Evolutionary conservation across 2,329 filamentous ascomycete genomes (phyloP).

Genomic region (Zymoseptoria brevis): DNA sequence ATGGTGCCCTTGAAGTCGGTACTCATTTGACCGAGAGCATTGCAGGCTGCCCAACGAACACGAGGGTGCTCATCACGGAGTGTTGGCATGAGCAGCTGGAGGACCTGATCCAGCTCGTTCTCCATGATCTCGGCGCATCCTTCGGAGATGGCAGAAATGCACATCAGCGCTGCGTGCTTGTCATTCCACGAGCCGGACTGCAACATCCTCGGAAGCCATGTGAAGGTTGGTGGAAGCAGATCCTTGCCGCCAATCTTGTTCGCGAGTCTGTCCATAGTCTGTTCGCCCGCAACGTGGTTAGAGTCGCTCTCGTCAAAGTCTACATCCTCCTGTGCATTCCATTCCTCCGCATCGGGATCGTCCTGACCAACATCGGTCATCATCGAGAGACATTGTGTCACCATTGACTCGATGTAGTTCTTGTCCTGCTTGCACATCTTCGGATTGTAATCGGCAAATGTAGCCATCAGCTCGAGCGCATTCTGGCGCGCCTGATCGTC

Average conservation of each 20-base stretch:
- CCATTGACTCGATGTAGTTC: slow-evolving; percentile 92
- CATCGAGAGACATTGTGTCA: slow-evolving; percentile 91
- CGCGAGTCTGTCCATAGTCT: slow-evolving; percentile 94
- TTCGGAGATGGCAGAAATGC: slow-evolving; percentile 96
- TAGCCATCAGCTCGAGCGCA: slow-evolving; percentile 92
- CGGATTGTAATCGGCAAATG: slow-evolving; percentile 89
- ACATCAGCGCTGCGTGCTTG: slow-evolving; percentile 94
- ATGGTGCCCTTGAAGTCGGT: slow-evolving; percentile 97
- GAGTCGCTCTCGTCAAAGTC: slow-evolving; percentile 93
- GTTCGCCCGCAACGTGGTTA: slow-evolving; percentile 95
- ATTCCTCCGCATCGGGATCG: slow-evolving; percentile 89
- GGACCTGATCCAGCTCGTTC: slow-evolving; percentile 83
- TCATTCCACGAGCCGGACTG: slow-evolving; percentile 90
- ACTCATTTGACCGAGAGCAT: slow-evolving; percentile 98
- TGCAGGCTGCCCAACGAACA: slow-evolving; percentile 95
- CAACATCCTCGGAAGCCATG: slow-evolving; percentile 97
- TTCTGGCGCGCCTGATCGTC: slow-evolving; percentile 87
- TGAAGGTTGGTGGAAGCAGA: slow-evolving; percentile 88
- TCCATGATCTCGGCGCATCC: slow-evolving; percentile 95
- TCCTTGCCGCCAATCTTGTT: slow-evolving; percentile 94
- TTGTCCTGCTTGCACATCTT: slow-evolving; percentile 91
- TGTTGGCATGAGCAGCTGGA: slow-evolving; percentile 89
- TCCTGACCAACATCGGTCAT: slow-evolving; percentile 96
- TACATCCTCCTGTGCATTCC: slow-evolving; percentile 87
- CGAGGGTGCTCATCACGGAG: slow-evolving; percentile 84